Evolutionary conservation across 1,139 yeast species (phyloP).

Genomic region (Waltiozyma sp.): DNA sequence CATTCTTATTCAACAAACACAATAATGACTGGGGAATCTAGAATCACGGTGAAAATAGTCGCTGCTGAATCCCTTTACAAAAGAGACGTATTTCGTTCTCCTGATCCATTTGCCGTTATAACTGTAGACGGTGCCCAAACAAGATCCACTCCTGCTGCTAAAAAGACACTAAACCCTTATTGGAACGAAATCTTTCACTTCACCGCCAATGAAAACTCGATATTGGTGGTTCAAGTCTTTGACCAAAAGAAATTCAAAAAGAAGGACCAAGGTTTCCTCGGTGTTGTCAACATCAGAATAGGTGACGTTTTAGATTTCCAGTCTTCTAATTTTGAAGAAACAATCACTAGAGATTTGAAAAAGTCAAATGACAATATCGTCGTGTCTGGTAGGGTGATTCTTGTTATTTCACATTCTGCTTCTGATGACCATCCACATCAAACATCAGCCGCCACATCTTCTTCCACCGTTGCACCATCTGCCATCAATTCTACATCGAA

Average conservation of each 20-base stretch:
- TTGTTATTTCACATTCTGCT: slow-evolving; percentile 41
- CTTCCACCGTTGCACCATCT: slow-evolving; percentile 3
- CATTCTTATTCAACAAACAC: too few species aligned
- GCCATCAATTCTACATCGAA: slow-evolving; percentile 11
- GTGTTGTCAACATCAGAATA: slow-evolving; percentile 85
- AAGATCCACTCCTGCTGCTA: slow-evolving; percentile 86
- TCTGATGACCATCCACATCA: slow-evolving; percentile 6
- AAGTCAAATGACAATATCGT: slow-evolving; percentile 85
- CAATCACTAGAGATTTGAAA: slow-evolving; percentile 85
- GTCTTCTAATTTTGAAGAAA: slow-evolving; percentile 54
- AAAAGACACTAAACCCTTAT: slow-evolving; percentile 89
- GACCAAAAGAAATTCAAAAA: slow-evolving; percentile 95
- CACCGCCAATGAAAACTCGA: slow-evolving; percentile 70
- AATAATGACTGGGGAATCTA: slow-evolving; percentile 7
- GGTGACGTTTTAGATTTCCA: slow-evolving; percentile 80
- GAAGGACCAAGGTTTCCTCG: slow-evolving; percentile 98
- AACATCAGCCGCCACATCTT: slow-evolving; percentile 6
- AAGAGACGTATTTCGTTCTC: slow-evolving; percentile 88
- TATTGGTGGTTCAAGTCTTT: slow-evolving; percentile 86
- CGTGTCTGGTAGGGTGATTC: slow-evolving; percentile 84
- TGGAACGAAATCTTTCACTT: slow-evolving; percentile 90
- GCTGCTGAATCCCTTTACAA: slow-evolving; percentile 95
- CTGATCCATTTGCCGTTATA: slow-evolving; percentile 96
- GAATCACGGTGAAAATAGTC: slow-evolving; percentile 63
- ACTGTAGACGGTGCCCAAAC: slow-evolving; percentile 97